A percentile compares a stretch with the other conserved stretches of the same genome.
Conservation (phyloP, 2,329 filamentous ascomycete species). For the Parastagonospora avenae region DNA sequence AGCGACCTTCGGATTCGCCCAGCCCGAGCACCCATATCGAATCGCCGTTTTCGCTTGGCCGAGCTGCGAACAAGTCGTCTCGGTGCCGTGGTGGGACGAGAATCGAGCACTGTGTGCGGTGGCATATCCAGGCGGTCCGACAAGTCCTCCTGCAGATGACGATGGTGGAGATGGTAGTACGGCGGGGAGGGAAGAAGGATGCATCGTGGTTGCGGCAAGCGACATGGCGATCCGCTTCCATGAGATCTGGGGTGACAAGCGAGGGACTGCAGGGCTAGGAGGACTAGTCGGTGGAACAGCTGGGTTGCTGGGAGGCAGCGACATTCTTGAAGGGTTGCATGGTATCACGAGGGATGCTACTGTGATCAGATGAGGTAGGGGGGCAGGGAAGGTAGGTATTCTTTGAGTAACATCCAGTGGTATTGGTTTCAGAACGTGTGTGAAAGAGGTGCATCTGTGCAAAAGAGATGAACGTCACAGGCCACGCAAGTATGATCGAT, state of each 20-base stretch:
- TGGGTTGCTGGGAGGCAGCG: constrained; percentile 74
- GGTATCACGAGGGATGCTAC: constrained; percentile 73
- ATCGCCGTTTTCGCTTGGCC: constrained; percentile 97
- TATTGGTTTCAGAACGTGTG: neutral
- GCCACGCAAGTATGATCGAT: constrained; percentile 58
- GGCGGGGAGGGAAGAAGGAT: constrained; percentile 68
- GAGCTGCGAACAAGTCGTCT: constrained; percentile 81
- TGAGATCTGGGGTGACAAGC: constrained; percentile 80
- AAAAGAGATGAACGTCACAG: neutral
- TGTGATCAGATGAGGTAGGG: constrained; percentile 46
- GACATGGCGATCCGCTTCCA: constrained; percentile 95
- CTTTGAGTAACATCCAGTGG: constrained; percentile 50
- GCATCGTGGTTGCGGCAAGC: constrained; percentile 88
- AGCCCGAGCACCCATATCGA: constrained; percentile 85
- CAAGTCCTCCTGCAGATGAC: constrained; percentile 16
- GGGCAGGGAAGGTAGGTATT: constrained; percentile 19
- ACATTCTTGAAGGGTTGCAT: constrained; percentile 81
- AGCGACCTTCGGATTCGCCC: constrained; percentile 91
- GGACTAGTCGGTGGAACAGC: constrained; percentile 51
- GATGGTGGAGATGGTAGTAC: constrained; percentile 12
- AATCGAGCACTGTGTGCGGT: constrained; percentile 87
- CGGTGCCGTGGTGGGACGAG: constrained; percentile 81
- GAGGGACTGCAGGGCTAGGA: constrained; percentile 51
- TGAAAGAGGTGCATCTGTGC: neutral
- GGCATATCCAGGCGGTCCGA: constrained; percentile 72